phyloP scores from a whole-genome alignment of 768 basidiomycete genomes.

The Mycena maculata region DNA sequence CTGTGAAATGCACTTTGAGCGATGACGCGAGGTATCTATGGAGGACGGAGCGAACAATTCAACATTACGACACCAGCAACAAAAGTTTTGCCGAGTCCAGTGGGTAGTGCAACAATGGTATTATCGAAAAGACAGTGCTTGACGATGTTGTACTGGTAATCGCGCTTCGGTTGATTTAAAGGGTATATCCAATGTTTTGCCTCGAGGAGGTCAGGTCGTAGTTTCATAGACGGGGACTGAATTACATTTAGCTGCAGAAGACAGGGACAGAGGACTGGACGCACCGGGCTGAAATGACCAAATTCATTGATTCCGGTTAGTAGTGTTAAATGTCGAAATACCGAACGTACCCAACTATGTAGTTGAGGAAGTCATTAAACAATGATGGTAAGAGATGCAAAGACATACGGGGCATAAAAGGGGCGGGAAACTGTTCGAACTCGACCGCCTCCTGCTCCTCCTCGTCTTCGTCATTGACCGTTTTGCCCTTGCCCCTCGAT shows the following conservation, averaged over 20 bases:
- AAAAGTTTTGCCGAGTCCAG: constrained; percentile 97
- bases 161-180: constrained; percentile 85
- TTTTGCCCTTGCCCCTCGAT: constrained; percentile 66
- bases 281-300: constrained; percentile 35
- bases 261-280: background rate
- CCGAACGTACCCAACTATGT: constrained; percentile 68
- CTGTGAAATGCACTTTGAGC: constrained; percentile 50
- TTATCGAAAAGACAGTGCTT: constrained; percentile 89
- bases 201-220: constrained; percentile 80
- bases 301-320: constrained; percentile 1
- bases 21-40: background rate
- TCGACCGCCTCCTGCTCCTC: constrained; percentile 72
- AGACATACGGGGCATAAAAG: constrained; percentile 73
- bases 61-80: constrained; percentile 97
- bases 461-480: constrained; percentile 60
- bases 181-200: constrained; percentile 93
- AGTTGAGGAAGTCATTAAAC: constrained; percentile 22
- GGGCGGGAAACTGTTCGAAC: constrained; percentile 88
- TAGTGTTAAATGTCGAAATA: constrained; percentile 14
- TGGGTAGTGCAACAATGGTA: constrained; percentile 93
- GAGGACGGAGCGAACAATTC: constrained; percentile 68
- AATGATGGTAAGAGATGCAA: constrained; percentile 13
- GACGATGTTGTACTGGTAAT: constrained; percentile 96
- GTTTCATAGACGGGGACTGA: constrained; percentile 82
- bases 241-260: constrained; percentile 45